phyloP scores from a whole-genome alignment of 139 green algal genomes.

The Picochlorum sp. region DNA sequence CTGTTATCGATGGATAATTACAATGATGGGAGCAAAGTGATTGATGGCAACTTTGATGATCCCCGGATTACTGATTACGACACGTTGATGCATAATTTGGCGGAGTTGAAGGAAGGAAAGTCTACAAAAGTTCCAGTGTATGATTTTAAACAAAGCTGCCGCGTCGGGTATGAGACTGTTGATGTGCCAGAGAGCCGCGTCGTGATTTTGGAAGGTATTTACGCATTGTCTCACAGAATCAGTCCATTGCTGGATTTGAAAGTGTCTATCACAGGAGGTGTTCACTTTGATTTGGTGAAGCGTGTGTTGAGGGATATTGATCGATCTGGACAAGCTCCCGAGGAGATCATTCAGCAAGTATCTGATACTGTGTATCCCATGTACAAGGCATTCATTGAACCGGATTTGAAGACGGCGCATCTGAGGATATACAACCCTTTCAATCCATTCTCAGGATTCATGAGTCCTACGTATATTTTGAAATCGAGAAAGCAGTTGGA shows the following conservation, averaged over 20 bases:
- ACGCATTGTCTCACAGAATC: slow-evolving; percentile 69
- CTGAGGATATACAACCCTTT: slow-evolving; percentile 90
- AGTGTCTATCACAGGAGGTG: slow-evolving; percentile 83
- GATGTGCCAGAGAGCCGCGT: slow-evolving; percentile 57
- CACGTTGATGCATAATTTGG: slow-evolving; percentile 78
- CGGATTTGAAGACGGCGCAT: slow-evolving; percentile 85
- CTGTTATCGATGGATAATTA: slow-evolving; percentile 97
- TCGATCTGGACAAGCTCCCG: slow-evolving; percentile 74
- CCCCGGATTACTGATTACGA: slow-evolving; percentile 93
- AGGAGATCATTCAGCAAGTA: slow-evolving; percentile 93
- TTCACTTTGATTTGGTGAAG: slow-evolving; percentile 98
- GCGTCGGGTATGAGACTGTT: slow-evolving; percentile 66
- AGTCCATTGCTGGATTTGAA: slow-evolving; percentile 71
- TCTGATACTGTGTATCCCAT: slow-evolving; percentile 92
- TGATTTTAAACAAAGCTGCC: slow-evolving; percentile 80
- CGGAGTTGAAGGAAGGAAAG: slow-evolving; percentile 62
- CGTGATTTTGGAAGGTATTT: slow-evolving; percentile 95
- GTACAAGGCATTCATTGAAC: slow-evolving; percentile 98
- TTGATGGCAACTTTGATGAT: slow-evolving; percentile 93
- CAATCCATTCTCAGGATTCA: slow-evolving; percentile 96
- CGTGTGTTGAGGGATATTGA: slow-evolving; percentile 92
- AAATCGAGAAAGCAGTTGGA: slow-evolving; percentile 56
- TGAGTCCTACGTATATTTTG: slow-evolving; percentile 91
- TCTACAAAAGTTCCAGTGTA: slow-evolving; percentile 82
- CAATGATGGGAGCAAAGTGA: slow-evolving; percentile 83